Conservation (phyloP, 306 rosid species). For the Vigna trinervia region DNA sequence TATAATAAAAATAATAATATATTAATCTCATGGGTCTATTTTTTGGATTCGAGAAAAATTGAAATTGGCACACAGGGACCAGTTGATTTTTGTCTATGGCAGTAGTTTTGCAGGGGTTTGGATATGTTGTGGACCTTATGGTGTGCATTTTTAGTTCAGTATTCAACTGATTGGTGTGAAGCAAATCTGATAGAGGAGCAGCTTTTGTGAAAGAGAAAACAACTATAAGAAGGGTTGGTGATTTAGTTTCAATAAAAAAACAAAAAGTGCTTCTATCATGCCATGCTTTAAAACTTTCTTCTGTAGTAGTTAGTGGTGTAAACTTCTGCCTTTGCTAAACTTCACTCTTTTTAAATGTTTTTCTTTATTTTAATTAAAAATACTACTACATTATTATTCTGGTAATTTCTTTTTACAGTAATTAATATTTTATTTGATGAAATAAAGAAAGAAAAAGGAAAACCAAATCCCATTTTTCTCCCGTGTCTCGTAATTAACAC, state of each 20-base stretch:
- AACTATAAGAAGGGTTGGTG: not conserved
- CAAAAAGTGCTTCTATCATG: constrained; percentile 25
- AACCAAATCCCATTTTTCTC: too few relatives aligned
- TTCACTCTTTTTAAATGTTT: not conserved
- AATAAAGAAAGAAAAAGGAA: too few relatives aligned
- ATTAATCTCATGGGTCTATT: too few relatives aligned
- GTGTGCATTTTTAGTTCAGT: not conserved
- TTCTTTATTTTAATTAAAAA: not conserved
- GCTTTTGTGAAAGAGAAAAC: not conserved
- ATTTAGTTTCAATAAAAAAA: constrained; percentile 4
- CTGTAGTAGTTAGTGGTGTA: not conserved
- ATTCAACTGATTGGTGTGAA: not conserved
- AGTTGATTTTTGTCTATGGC: too few relatives aligned
- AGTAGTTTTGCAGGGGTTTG: too few relatives aligned
- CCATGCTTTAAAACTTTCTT: not conserved
- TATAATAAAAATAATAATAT: too few relatives aligned
- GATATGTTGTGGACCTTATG: not conserved
- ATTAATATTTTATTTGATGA: too few relatives aligned
- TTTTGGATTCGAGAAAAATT: not conserved
- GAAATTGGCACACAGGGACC: too few relatives aligned
- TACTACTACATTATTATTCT: not conserved
- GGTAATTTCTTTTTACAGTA: too few relatives aligned
- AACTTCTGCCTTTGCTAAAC: not conserved
- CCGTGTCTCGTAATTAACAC: too few relatives aligned
- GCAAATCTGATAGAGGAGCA: constrained; percentile 18